Conservation (phyloP, 2,329 filamentous ascomycete genomes). For the Fusarium nisikadoi region DNA sequence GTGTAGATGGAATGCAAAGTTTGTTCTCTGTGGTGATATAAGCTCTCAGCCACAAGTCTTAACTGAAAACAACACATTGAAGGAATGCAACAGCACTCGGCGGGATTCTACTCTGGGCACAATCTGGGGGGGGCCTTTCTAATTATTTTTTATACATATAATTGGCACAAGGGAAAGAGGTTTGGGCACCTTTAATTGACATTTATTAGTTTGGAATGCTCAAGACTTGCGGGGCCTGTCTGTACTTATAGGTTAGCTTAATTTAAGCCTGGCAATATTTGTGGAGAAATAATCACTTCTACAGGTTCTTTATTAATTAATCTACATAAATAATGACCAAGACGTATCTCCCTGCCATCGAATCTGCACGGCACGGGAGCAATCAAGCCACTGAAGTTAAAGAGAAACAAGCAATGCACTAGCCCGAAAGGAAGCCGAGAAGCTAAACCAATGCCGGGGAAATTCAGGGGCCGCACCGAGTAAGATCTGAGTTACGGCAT, state of each 20-base stretch:
- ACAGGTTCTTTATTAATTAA: fast-evolving
- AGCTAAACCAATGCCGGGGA: background rate
- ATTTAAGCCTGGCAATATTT: fast-evolving
- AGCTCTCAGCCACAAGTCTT: background rate
- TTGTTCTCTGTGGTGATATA: background rate
- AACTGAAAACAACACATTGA: background rate
- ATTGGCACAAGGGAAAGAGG: background rate
- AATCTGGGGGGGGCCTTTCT: fast-evolving
- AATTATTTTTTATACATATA: too few species aligned
- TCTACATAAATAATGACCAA: background rate
- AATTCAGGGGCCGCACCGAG: background rate
- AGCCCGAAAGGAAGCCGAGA: background rate
- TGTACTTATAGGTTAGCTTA: background rate
- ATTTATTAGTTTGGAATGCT: background rate
- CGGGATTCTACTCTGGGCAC: background rate
- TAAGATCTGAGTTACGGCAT: background rate
- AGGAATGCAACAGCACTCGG: background rate
- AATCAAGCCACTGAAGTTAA: background rate
- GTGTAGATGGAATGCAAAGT: background rate
- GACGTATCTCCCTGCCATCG: background rate
- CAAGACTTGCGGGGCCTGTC: background rate
- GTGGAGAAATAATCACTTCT: background rate
- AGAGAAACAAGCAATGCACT: background rate
- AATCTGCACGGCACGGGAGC: background rate
- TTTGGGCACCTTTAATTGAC: background rate